Base-by-base conservation (phyloP, 75 land plant genomes). In the Isoetes taiwanensis region DNA sequence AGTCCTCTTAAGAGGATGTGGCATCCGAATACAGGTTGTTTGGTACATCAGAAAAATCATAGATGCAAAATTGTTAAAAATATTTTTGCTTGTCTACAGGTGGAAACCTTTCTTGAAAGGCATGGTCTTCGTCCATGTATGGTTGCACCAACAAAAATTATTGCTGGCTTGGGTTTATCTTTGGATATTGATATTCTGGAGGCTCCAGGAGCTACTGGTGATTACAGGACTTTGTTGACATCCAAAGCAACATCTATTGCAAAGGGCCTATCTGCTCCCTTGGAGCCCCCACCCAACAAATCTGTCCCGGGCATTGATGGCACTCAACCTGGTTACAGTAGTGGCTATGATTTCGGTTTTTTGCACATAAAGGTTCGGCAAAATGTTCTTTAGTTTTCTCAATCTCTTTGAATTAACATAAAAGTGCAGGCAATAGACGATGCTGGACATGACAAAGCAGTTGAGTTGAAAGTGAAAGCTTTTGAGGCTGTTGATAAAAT, bases 61-160 rank as follows among this genome's bases (percentile, higher is more conserved):
- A 52, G 41, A 5, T n/a, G 14, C 12, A 35, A 31, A 2, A 27
- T 20, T 26, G 11, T 11, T 0, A 10, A 28, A 4, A 31, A 31
- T 1, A 17, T 41, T 28, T 52, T 0, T 52, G 8, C 6, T 64
- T 34, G 26, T 16, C 29, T 41, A 17, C 72, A 93, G 98, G 99
- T 88, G 33, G 81, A 86, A 62, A 41, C 85, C 26, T 93, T 93
- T 76, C 60, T 70, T 60, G 63, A 84, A 61, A 59, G 64, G 67
- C 96, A 93, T 59, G 79, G 85, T 0, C 59, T 93, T 3, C 50
- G 76, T 59, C 82, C 99, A 56, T 93, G 99, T 71, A 93, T 93
- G 99, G 99, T 93, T 11, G 99, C 99, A 57, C 99, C 99, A 8
- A 93, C 99, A 30, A 93, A 93, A 59, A 93, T 93, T 48, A 93